phyloP scores from a whole-genome alignment of 331 rosid genomes.

The Ulmus americana region DNA sequence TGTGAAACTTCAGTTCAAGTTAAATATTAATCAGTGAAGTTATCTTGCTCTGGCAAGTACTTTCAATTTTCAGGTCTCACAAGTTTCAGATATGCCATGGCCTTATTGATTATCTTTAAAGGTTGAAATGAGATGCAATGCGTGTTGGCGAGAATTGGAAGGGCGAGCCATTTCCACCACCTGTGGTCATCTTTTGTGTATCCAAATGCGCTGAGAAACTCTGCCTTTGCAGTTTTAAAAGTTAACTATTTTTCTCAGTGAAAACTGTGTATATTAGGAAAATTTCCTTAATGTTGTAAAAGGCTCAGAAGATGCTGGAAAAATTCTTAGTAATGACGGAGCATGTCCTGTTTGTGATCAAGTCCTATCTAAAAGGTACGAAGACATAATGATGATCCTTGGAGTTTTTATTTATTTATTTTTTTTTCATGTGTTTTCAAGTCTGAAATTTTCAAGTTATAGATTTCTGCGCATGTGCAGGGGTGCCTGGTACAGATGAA shows the following conservation, averaged over 20 bases:
- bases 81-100: slow-evolving; percentile 32
- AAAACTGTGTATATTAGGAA: slow-evolving; percentile 15
- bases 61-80: slow-evolving; percentile 30
- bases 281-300: slow-evolving; percentile 44
- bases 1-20: neutral
- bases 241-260: slow-evolving; percentile 7
- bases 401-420: neutral
- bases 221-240: slow-evolving; percentile 3
- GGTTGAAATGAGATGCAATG: slow-evolving; percentile 94
- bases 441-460: slow-evolving; percentile 8
- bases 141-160: slow-evolving; percentile 96
- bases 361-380: slow-evolving; percentile 95
- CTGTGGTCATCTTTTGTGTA: slow-evolving; percentile 91
- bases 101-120: slow-evolving; percentile 25
- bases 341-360: slow-evolving; percentile 94
- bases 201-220: slow-evolving; percentile 33
- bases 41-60: slow-evolving; percentile 2
- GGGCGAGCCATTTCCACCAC: slow-evolving; percentile 90
- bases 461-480: neutral
- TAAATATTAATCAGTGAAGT: slow-evolving; percentile 4
- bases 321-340: slow-evolving; percentile 83
- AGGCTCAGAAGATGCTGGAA: slow-evolving; percentile 97
- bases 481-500: neutral
- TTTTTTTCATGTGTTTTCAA: slow-evolving; percentile 6
- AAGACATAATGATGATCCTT: slow-evolving; percentile 9